Base-by-base conservation (phyloP, 2,329 filamentous ascomycete genomes). In the Juglanconis juglandina region DNA sequence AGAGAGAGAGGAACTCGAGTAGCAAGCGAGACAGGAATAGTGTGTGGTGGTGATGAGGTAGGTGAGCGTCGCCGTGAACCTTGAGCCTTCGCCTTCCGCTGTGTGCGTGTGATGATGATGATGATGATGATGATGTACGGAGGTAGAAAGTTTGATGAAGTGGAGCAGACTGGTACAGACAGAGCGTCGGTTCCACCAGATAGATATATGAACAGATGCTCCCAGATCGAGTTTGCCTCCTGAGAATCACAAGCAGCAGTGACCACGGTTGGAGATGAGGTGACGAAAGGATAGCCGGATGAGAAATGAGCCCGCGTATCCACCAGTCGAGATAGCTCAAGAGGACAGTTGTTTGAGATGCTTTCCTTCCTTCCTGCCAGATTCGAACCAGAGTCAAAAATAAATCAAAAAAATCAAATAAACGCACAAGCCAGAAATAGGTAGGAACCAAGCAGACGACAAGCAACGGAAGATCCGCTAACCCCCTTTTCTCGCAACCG, bases 181-280 rank as follows among this genome's bases (percentile, higher is more conserved):
- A 44, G 17, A 33, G 42, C 50, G 59, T 61, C 55, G 42, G 50
- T 54, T 55, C 50, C 59, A 49, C 51, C 53, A 24, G 24, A 24
- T 30, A 53, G 48, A 58, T 61, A 61, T 61, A 61, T 61, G 44
- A 61, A 58, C 32, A 17, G 54, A 48, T 49, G 10, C 2, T 17
- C 47, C 8, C 34, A 37, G 49, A 39, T 57, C 49, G 48, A 49
- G 11, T 33, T 58, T 44, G 53, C 54, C 49, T 52, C 54, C 59
- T 52, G 49, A 37, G 33, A 33, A 14, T 48, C 44, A 46, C 11
- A 35, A 17, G 39, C 17, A 53, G 51, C 50, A 59, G 55, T 59
- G 56, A 54, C 44, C 39, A 55, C 32, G 32, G 42, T 55, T 46
- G 56, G 42, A 59, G n/a, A 24, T 24, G 24, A 24, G 24, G 24